Evolutionary conservation across 2,329 filamentous ascomycete species (phyloP), one percentile per base, ranked within the genome.

Genomic region (Trichoderma citrinoviride): DNA sequence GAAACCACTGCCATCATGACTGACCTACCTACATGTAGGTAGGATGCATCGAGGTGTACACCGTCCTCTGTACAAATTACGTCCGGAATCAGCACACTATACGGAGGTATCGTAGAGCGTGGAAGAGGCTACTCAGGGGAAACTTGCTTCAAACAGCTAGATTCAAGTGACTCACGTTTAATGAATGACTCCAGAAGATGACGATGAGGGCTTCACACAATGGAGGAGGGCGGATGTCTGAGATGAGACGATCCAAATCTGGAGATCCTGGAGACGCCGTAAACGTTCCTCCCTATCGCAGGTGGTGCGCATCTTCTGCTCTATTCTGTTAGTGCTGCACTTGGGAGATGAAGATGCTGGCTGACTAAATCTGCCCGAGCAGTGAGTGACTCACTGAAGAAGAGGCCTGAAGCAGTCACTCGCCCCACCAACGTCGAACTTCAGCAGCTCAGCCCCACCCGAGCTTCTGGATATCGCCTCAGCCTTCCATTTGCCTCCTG

Each of bases 381-480:
- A 25, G 12, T 21, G 7, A 41, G 58, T 62, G 58, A 62, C 58
- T 62, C 58, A 62, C 29, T 43, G 40, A 19, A 50, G 6, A 52
- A 12, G 14, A 37, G 33, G 2, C 1, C 10, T 37, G 40, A 25
- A 15, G 49, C 58, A 46, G 58, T 54, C 27, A 54, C 49, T 7
- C 33, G 37, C 55, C 27, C 55, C 55, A 58, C 55, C 25, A 58
- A 46, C 53, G n/a, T n/a, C n/a, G n/a, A 37, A 14, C 46, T 8
- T 40, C 25, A 29, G n/a, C 23, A 41, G 33, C 47, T 44, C 37
- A 44, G 57, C 57, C 57, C 57, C 57, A 61, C 57, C 23, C 29
- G 33, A 61, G 46, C 57, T 44, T 61, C 25, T 5, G 3, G 29
- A 44, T 27, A 21, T 61, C 47, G 46, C 49, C 58, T 62, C 49